phyloP scores from a whole-genome alignment of 768 basidiomycete species.

The Russula earlei region DNA sequence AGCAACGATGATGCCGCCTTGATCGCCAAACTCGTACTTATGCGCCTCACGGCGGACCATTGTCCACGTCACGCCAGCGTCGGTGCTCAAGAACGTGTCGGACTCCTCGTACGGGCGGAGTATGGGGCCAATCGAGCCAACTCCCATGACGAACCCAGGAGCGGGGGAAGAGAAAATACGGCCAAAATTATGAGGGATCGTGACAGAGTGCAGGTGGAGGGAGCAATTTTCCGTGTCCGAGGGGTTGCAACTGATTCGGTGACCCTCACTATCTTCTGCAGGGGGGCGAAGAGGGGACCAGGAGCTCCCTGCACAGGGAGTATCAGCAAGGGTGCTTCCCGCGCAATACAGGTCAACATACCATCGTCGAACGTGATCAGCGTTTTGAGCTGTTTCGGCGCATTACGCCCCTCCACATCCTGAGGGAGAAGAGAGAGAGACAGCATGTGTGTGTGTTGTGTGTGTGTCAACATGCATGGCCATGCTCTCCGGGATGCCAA shows the following conservation, averaged over 20 bases:
- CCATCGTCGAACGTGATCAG: slow-evolving; percentile 88
- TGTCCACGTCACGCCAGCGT: slow-evolving; percentile 81
- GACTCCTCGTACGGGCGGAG: slow-evolving; percentile 72
- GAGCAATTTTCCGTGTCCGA: slow-evolving; percentile 55
- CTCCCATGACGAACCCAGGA: slow-evolving; percentile 94
- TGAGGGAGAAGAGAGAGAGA: no score
- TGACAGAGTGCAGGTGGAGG: slow-evolving; percentile 89
- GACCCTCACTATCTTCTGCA: slow-evolving; percentile 46
- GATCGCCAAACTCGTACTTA: slow-evolving; percentile 95
- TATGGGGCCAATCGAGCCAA: slow-evolving; percentile 71
- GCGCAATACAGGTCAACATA: slow-evolving; percentile 18
- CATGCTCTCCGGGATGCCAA: no score
- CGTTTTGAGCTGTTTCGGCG: slow-evolving; percentile 66
- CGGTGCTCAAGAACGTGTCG: slow-evolving; percentile 88
- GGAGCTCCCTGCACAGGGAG: slow-evolving; percentile 39
- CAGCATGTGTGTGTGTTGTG: no score
- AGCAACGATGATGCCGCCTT: slow-evolving; percentile 68
- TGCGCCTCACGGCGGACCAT: slow-evolving; percentile 70
- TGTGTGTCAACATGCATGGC: no score
- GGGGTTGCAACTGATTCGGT: slow-evolving; percentile 53
- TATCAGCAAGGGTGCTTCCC: background rate
- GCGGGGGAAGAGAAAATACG: slow-evolving; percentile 92
- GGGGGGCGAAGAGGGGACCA: slow-evolving; percentile 66
- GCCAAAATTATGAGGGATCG: slow-evolving; percentile 86
- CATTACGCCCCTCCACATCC: slow-evolving; percentile 65